Base-by-base conservation (phyloP, 2,329 filamentous ascomycete species). In the Nemania serpens region DNA sequence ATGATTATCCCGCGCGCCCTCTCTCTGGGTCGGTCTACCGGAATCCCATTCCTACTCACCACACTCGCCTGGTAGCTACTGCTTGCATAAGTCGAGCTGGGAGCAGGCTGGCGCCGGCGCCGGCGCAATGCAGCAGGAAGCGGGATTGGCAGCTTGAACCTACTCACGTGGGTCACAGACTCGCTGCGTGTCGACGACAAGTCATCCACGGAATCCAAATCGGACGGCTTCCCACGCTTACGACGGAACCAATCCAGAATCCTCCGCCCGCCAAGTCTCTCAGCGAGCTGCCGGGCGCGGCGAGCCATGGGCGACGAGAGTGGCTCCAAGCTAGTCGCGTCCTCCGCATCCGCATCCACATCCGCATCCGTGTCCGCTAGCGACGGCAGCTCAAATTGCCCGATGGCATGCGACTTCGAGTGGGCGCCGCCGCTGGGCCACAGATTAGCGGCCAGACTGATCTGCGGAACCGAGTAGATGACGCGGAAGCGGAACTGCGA, bases 401-500 rank as follows among this genome's bases (percentile, higher is more conserved):
- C 55, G 12, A 51, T 37, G 20, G 55, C 55, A 52, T 58, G 39
- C 13, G 55, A 52, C 47, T 58, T 58, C 41, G 51, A 39, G 48
- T 58, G 55, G 7, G 33, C 39, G 33, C 55, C 48, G 25, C 55
- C 47, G 15, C 41, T 46, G n/a, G 55, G 55, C 55, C 55, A 58
- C 17, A 58, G 48, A 11, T 46, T 18, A 6, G 47, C 42, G 3
- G 42, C 29, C 1, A 58, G 39, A 46, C 55, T 52, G n/a, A 58
- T 58, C 33, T 58, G 55, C 29, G 55, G 55, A 18, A 58, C 39
- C 20, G 55, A 58, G 39, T 58, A 58, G 29, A 58, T 51, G 47
- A 58, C 55, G 48, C 55, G 55, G 33, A 58, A 58, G 39, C 55
- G 55, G 13, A 58, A 58, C n/a, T 52, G 55, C 3, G 55, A 52